Conservation (phyloP, 2,329 filamentous ascomycete species). For the Botrytis fabae region DNA sequence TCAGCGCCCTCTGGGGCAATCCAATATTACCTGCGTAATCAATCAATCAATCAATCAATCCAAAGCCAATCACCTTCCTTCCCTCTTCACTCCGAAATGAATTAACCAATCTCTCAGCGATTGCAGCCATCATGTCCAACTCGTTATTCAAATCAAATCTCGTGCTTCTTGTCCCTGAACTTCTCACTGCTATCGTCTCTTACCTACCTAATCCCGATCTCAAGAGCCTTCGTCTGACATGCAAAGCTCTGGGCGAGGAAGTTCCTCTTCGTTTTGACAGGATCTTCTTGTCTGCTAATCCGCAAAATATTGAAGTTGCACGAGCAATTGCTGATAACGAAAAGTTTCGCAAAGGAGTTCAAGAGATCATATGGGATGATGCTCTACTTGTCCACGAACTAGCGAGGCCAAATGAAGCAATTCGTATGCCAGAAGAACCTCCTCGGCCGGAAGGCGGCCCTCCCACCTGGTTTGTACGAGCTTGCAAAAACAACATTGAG, state of each 20-base stretch:
- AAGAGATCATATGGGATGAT: neutral
- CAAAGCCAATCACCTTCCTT: neutral
- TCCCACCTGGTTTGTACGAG: neutral
- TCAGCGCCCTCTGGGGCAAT: neutral
- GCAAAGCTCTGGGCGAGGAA: neutral
- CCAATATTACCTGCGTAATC: neutral
- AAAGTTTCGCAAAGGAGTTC: neutral
- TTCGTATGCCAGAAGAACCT: neutral
- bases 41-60: neutral
- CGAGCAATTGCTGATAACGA: neutral
- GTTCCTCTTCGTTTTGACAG: neutral
- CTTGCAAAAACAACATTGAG: neutral
- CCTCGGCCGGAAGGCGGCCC: neutral
- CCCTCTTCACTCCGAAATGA: neutral
- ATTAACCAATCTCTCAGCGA: neutral
- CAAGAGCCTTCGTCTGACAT: neutral
- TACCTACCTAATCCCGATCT: neutral
- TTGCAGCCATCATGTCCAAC: neutral
- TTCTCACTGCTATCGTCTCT: neutral
- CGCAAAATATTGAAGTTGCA: neutral
- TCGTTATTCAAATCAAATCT: neutral
- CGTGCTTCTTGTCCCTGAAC: neutral
- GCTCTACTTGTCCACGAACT: neutral
- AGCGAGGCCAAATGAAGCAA: neutral
- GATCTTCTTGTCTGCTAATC: neutral